phyloP scores from a whole-genome alignment of 2,329 filamentous ascomycete genomes.

The Grosmannia penicillata region DNA sequence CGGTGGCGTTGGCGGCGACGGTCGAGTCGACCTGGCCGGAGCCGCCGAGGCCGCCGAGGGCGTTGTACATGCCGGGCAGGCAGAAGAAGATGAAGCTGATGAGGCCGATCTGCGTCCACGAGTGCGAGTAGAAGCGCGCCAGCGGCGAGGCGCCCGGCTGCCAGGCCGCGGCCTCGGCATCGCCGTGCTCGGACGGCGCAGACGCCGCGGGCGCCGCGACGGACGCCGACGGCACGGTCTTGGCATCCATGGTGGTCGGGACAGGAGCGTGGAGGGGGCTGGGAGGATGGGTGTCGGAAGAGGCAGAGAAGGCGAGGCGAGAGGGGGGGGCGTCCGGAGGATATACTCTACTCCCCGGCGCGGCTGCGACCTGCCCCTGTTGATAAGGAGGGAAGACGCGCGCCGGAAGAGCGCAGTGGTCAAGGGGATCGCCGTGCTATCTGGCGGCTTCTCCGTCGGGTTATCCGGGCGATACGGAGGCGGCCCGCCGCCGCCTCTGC shows the following conservation, averaged over 20 bases:
- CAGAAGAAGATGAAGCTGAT: conserved; percentile 35
- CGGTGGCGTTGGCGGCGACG: conserved; percentile 29
- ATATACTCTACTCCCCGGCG: too few species aligned
- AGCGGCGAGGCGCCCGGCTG: not conserved
- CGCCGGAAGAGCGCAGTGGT: too few species aligned
- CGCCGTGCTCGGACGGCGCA: not conserved
- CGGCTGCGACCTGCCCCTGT: not conserved
- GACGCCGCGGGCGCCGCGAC: not conserved
- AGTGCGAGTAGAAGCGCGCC: conserved; percentile 12
- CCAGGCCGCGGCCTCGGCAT: not conserved
- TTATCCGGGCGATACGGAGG: conserved; percentile 9
- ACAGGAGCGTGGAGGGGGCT: not conserved
- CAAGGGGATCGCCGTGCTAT: not conserved
- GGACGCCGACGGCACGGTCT: not conserved
- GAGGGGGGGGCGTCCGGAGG: too few species aligned
- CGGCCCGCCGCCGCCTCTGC: too few species aligned
- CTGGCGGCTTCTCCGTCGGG: not conserved
- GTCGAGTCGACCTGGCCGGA: conserved; percentile 28
- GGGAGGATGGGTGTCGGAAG: not conserved
- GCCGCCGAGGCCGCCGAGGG: conserved; percentile 27
- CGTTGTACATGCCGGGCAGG: conserved; percentile 33
- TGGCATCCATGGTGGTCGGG: not conserved
- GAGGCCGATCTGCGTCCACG: conserved; percentile 31
- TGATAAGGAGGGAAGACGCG: not conserved
- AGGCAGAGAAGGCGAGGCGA: too few species aligned